Evolutionary conservation across 495 filamentous ascomycete species (phyloP), one percentile per base, ranked within the genome.

Genomic region (Penicillium cosmopolitanum): DNA sequence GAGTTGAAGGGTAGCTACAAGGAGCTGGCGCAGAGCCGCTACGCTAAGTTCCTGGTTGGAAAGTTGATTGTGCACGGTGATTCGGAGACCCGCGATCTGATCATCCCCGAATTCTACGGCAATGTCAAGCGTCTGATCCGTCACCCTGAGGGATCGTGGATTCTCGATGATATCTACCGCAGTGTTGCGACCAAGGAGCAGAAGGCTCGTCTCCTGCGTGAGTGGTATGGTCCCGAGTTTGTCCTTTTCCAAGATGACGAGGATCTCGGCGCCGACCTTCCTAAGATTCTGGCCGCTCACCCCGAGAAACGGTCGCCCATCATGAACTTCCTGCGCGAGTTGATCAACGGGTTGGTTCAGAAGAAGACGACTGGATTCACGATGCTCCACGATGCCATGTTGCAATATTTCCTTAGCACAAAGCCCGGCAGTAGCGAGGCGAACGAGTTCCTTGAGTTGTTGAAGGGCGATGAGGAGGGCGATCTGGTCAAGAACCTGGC

Each of bases 191-290:
- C 89, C 6, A 83, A 84, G 63, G 82, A 88, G 60, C 96, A 99
- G 69, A 92, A 93, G 70, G 85, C 87, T 19, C 84, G 83, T 51
- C 80, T 99, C 52, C 81, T 99, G 18, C 82, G 93, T 25, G 96
- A 99, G 74, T 99, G 96, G 91, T 99, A 97, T 71, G 95, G 96
- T 1, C 82, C 93, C 0, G 96, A 99, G 65, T 98, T 96, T 69
- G 83, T 91, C 13, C 81, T 97, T 19, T 94, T 96, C 75, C 84
- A 84, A 58, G 71, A 77, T n/a, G 77, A 81, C 19, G 80, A 77
- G 33, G 75, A 74, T 31, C 64, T 73, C 8, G 66, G 77, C 10
- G 77, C 85, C 10, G 88, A 92, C 34, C 82, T 99, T 28, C 78
- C 82, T 46, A 72, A 82, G 35, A 93, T 99, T 51, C 74, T 98